Percentiles rank a stretch among this genome's conserved stretches.
These are phyloP conservation scores for Typha latifolia DNA, from an alignment of 176 grass and related monocot species.

Conservation along the genomic window DNA sequence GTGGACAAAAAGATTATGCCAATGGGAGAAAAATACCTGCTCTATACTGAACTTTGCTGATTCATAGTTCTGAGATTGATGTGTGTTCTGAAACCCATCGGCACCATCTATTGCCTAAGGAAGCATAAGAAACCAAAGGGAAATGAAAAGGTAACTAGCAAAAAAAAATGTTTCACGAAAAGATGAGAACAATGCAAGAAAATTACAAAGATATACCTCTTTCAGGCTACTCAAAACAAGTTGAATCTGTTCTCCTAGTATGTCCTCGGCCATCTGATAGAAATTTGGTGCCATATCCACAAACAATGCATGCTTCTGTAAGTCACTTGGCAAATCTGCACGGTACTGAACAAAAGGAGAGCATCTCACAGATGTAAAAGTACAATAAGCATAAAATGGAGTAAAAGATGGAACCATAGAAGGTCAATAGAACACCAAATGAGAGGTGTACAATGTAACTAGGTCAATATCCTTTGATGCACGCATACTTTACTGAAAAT, in stretches of 20 bases:
- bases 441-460: too few relatives aligned
- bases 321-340: slow-evolving; percentile 73
- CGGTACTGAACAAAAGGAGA: slow-evolving; percentile 62
- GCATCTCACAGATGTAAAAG: neutral
- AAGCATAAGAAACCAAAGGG: slow-evolving; percentile 21
- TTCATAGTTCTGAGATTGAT: slow-evolving; percentile 64
- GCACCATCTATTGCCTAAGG: slow-evolving; percentile 70
- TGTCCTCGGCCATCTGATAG: slow-evolving; percentile 57
- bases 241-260: slow-evolving; percentile 67
- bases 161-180: neutral
- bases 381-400: neutral
- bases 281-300: slow-evolving; percentile 84
- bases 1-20: too few relatives aligned
- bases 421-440: too few relatives aligned
- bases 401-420: neutral
- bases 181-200: neutral
- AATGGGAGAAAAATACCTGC: slow-evolving; percentile 45
- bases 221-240: slow-evolving; percentile 57
- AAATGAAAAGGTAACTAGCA: slow-evolving; percentile 21
- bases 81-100: slow-evolving; percentile 90
- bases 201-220: slow-evolving; percentile 31
- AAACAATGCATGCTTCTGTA: slow-evolving; percentile 68
- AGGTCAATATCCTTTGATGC: too few relatives aligned
- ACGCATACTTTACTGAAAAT: too few relatives aligned
- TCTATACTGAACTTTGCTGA: slow-evolving; percentile 81